phyloP scores from a whole-genome alignment of 768 basidiomycete genomes.

The Exidia glandulosa region DNA sequence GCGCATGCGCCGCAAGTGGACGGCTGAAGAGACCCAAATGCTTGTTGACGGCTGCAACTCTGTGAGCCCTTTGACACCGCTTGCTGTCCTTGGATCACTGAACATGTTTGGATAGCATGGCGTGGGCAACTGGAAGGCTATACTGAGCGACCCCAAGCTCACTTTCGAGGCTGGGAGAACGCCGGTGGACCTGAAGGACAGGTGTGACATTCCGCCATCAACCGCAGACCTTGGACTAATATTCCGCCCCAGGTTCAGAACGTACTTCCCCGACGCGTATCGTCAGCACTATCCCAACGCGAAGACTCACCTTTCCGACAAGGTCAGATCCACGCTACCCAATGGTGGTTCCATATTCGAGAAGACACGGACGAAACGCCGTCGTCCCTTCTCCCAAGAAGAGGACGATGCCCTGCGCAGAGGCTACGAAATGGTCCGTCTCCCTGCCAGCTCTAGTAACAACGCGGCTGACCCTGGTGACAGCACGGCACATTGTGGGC shows the following conservation, averaged over 20 bases:
- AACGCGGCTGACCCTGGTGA: not conserved
- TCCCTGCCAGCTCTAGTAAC: not conserved
- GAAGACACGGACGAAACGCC: slow-evolving; percentile 75
- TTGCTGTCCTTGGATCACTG: not conserved
- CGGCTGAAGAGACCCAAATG: slow-evolving; percentile 77
- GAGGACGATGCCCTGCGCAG: slow-evolving; percentile 77
- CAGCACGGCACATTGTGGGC: slow-evolving; percentile 81
- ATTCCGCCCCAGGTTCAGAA: slow-evolving; percentile 55
- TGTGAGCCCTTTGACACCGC: slow-evolving; percentile 41
- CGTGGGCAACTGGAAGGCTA: slow-evolving; percentile 89
- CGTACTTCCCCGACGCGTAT: slow-evolving; percentile 88
- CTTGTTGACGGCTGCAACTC: slow-evolving; percentile 77
- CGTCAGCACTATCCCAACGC: slow-evolving; percentile 85
- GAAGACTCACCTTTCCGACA: slow-evolving; percentile 74
- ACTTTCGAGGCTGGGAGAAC: slow-evolving; percentile 64
- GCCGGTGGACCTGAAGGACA: slow-evolving; percentile 87
- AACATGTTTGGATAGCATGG: slow-evolving; percentile 45
- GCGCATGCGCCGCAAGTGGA: slow-evolving; percentile 74
- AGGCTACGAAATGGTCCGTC: slow-evolving; percentile 61
- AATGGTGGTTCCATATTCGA: slow-evolving; percentile 80
- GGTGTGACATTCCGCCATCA: slow-evolving; percentile 36
- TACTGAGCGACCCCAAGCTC: slow-evolving; percentile 69
- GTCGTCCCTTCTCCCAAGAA: slow-evolving; percentile 76
- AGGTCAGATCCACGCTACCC: slow-evolving; percentile 71
- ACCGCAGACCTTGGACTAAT: not conserved